Base-by-base conservation (phyloP, 805 yeast genomes). In the Priceomyces melissophilus region DNA sequence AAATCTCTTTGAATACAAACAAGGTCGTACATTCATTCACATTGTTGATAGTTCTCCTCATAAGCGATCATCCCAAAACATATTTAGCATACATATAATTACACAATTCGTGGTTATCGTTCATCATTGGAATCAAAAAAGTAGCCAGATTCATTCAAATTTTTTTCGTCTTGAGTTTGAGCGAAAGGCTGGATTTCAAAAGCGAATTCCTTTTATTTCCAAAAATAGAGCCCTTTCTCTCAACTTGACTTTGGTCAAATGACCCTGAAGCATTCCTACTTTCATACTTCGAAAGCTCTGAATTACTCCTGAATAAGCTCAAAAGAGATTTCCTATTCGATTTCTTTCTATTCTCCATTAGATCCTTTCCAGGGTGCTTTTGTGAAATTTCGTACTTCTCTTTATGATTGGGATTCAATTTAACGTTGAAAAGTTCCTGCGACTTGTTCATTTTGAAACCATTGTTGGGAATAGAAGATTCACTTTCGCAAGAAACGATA, bases 121-220 rank as follows among this genome's bases (percentile, higher is more conserved):
- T 20, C 25, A 20, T 20, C 25, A 20, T 20, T 20, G 25, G 8
- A 20, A 20, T 20, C 7, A 20, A 20, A 4, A 20, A 20, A 20
- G 4, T 20, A 4, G 8, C 25, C 25, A 8, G 7, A 20, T 20
- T 20, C 25, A 20, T 20, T 20, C 25, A 20, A 20, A 20, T 20
- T 20, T 20, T 20, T 16, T 32, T 53, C n/a, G 54, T 46, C 35
- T 47, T 53, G 14, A 50, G 32, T 31, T 50, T 53, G 30, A 54
- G 37, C 8, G 55, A 43, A 31, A 52, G 46, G 35, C 41, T 48
- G 17, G 53, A 35, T 34, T 47, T 52, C 17, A 47, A 43, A 16
- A 43, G 23, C 23, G 41, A 37, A n/a, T 35, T 35, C 16, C 49
- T 52, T 16, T 34, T 38, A 15, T 16, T 25, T 3, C 23, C 11